A percentile compares a stretch with the other conserved stretches of the same genome.
Conservation (phyloP, 257 asterid genomes). For the Henckelia pumila region DNA sequence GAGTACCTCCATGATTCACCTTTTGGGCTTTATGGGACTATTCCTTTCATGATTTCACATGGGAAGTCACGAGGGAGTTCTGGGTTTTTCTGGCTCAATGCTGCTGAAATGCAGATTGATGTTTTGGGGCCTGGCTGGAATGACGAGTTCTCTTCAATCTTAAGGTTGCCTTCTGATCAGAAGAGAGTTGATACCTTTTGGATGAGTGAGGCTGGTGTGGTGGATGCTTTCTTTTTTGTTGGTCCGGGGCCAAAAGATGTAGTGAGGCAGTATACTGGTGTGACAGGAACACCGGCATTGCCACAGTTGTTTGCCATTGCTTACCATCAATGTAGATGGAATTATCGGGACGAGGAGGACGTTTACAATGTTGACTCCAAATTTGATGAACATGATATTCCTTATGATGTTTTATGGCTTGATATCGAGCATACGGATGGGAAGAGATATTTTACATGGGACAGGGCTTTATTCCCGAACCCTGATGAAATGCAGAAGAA, state of each 20-base stretch:
- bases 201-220: conserved; percentile 97
- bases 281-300: conserved; percentile 85
- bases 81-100: conserved; percentile 95
- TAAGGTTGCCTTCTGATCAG: conserved; percentile 68
- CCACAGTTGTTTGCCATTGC: conserved; percentile 89
- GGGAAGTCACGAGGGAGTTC: conserved; percentile 84
- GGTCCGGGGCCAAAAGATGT: conserved; percentile 96
- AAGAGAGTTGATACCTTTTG: conserved; percentile 81
- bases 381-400: conserved; percentile 92
- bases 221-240: conserved; percentile 85
- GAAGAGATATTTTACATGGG: conserved; percentile 96
- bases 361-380: conserved; percentile 77
- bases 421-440: conserved; percentile 98
- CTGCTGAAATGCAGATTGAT: conserved; percentile 99
- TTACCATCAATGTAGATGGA: conserved; percentile 98
- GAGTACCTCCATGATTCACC: conserved; percentile 85
- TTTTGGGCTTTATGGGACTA: conserved; percentile 89
- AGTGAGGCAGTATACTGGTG: conserved; percentile 76
- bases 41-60: conserved; percentile 90
- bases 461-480: conserved; percentile 69
- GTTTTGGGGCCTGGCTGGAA: conserved; percentile 78
- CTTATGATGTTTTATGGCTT: conserved; percentile 97
- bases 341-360: conserved; percentile 96
- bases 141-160: conserved; percentile 48
- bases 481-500: conserved; percentile 95